Evolutionary conservation across 176 grass and related monocot species (phyloP).

Genomic region (maize (Zea mays)): Zm-B73-REFERENCE-NAM-5.0 NC_050100.1:163353501-163354000

Average conservation of each 20-base stretch:
- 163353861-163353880: neutral
- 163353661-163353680: constrained; percentile 1
- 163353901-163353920: neutral
- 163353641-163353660: constrained; percentile 22
- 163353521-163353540: constrained; percentile 88
- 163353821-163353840: neutral
- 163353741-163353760: constrained; percentile 81
- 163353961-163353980: neutral
- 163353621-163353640: constrained; percentile 12
- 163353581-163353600: constrained; percentile 84
- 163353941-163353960: neutral
- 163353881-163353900: neutral
- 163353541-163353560: constrained; percentile 91
- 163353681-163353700: constrained; percentile 86
- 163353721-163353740: constrained; percentile 80
- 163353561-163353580: constrained; percentile 94
- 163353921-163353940: neutral
- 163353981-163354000: constrained; percentile 8
- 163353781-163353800: constrained; percentile 1
- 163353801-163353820: neutral
- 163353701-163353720: constrained; percentile 88
- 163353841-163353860: constrained; percentile 14
- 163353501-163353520: neutral
- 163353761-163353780: constrained; percentile 30
- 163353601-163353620: constrained; percentile 54